These are phyloP conservation scores for Verbena officinalis DNA, from an alignment of 257 asterid genomes.

Conservation along the genomic window DNA sequence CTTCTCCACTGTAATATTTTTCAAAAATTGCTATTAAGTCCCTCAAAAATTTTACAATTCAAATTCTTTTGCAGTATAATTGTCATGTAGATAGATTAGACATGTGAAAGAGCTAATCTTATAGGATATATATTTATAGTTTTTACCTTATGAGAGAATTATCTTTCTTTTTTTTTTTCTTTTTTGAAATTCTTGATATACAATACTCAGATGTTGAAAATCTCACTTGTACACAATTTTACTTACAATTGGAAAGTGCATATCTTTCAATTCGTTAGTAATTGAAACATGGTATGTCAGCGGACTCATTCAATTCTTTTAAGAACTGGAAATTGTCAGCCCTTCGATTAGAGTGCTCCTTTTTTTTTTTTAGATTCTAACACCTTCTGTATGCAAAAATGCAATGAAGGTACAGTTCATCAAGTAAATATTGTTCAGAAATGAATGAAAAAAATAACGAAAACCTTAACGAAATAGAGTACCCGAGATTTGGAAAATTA, in stretches of 20 bases:
- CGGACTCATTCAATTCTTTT: background rate
- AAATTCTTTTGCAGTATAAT: conserved; percentile 10
- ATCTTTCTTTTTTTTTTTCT: background rate
- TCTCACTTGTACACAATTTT: background rate
- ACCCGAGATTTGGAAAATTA: too few relatives aligned
- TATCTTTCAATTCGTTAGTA: background rate
- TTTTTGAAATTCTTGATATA: conserved; percentile 18
- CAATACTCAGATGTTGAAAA: background rate
- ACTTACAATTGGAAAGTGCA: too few relatives aligned
- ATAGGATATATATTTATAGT: conserved; percentile 22
- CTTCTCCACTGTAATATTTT: background rate
- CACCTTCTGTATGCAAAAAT: background rate
- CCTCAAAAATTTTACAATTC: background rate
- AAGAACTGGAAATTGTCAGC: too few relatives aligned
- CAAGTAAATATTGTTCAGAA: background rate
- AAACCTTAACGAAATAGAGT: too few relatives aligned
- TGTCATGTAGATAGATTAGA: conserved; percentile 16
- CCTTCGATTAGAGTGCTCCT: background rate
- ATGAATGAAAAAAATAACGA: background rate
- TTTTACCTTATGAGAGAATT: conserved; percentile 3
- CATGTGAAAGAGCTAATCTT: conserved; percentile 24
- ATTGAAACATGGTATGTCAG: background rate
- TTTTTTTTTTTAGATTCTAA: background rate
- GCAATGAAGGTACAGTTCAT: background rate
- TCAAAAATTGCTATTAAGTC: background rate